These are phyloP conservation scores for Beta macrorhiza DNA, from an alignment of 179 eudicot species.

Conservation along the genomic window DNA sequence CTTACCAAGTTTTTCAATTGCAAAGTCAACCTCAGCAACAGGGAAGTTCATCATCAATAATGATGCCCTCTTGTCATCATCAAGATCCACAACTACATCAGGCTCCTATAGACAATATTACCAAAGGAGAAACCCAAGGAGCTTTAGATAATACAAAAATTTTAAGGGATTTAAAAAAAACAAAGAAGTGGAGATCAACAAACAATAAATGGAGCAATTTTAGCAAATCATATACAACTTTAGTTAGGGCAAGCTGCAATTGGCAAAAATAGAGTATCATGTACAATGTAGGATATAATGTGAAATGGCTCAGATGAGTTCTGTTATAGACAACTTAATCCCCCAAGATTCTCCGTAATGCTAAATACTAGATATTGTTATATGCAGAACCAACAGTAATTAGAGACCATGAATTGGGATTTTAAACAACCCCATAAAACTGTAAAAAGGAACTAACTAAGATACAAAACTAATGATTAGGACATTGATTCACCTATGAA, in stretches of 20 bases:
- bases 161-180: background rate
- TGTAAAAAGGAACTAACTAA: no score
- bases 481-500: background rate
- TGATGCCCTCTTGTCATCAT: conserved; percentile 50
- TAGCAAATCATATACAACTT: background rate
- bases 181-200: background rate
- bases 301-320: background rate
- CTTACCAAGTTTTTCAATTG: conserved; percentile 79
- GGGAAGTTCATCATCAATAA: conserved; percentile 83
- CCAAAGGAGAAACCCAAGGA: conserved; percentile 5
- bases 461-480: background rate
- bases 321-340: background rate
- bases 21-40: conserved; percentile 63
- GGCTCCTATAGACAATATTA: conserved; percentile 52
- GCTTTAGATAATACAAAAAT: conserved; percentile 1
- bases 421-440: no score
- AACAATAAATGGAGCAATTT: background rate
- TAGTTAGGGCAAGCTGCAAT: background rate
- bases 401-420: no score
- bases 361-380: no score
- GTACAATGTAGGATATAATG: background rate
- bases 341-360: no score
- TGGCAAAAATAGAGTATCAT: background rate
- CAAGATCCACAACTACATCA: conserved; percentile 40
- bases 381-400: no score